Evolutionary conservation across 75 land plant species (phyloP).

Genomic region (Cupressus sempervirens): DNA sequence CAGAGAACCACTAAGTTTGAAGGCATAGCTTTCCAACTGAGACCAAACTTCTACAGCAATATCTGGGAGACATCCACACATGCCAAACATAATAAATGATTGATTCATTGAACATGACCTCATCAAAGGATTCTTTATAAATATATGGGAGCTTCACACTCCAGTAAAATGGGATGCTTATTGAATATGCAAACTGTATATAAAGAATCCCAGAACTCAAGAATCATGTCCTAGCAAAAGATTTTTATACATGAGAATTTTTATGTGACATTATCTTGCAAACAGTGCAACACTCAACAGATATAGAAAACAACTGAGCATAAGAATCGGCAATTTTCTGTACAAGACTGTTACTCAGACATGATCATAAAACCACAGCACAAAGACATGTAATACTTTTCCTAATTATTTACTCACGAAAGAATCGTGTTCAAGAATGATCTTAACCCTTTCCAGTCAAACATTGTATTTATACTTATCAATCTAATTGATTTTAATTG

Average conservation of each 20-base stretch:
- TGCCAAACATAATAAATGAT: not conserved
- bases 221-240: not conserved
- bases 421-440: not conserved
- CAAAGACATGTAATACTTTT: not conserved
- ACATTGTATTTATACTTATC: not conserved
- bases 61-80: not conserved
- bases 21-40: not conserved
- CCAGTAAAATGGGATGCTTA: not conserved
- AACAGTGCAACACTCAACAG: not conserved
- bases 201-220: not conserved
- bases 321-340: not conserved
- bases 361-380: not conserved
- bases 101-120: not conserved
- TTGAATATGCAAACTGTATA: not conserved
- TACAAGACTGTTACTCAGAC: not conserved
- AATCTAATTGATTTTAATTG: not conserved
- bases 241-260: not conserved
- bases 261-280: not conserved
- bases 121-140: not conserved
- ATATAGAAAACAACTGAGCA: not conserved
- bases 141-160: not conserved
- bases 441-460: not conserved
- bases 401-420: not conserved
- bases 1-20: not conserved
- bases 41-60: not conserved